phyloP scores from a whole-genome alignment of 2,329 filamentous ascomycete genomes.

The Anisogramma anomala region DNA sequence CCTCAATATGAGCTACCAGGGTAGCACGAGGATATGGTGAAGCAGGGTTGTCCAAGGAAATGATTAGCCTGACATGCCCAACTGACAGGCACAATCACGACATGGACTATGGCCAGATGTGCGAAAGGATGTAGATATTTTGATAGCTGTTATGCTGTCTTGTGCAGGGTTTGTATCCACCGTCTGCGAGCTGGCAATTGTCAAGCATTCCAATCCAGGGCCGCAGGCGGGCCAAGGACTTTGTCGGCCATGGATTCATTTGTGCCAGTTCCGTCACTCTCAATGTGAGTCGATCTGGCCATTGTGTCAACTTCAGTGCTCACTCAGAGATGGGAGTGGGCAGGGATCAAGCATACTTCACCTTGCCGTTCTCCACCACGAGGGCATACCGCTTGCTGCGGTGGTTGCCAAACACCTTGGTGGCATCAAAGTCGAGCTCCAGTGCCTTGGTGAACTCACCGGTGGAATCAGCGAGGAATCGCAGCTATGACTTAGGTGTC shows the following conservation, averaged over 20 bases:
- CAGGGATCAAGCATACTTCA: conserved; percentile 38
- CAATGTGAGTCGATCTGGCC: conserved; percentile 53
- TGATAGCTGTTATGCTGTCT: background rate
- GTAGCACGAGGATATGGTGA: too few relatives aligned
- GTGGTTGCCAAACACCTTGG: conserved; percentile 66
- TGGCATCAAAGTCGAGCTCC: conserved; percentile 70
- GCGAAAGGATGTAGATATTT: too few relatives aligned
- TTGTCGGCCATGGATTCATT: conserved; percentile 42
- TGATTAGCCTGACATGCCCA: too few relatives aligned
- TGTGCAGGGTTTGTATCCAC: background rate
- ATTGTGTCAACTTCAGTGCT: background rate
- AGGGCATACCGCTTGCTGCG: conserved; percentile 84
- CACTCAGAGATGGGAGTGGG: background rate
- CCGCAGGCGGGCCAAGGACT: conserved; percentile 17
- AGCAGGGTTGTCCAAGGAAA: too few relatives aligned
- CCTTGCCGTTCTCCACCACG: conserved; percentile 72
- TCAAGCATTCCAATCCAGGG: conserved; percentile 10
- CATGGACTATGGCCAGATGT: too few relatives aligned
- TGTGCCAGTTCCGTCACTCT: conserved; percentile 79
- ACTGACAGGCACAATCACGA: too few relatives aligned
- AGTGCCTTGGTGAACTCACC: conserved; percentile 72
- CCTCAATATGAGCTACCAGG: too few relatives aligned
- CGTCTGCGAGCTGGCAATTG: background rate
- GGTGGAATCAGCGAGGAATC: conserved; percentile 75
- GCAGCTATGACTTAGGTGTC: conserved; percentile 47